Evolutionary conservation across 2,329 filamentous ascomycete species (phyloP), one percentile per base, ranked within the genome.

Genomic region (Tolypocladium paradoxum): DNA sequence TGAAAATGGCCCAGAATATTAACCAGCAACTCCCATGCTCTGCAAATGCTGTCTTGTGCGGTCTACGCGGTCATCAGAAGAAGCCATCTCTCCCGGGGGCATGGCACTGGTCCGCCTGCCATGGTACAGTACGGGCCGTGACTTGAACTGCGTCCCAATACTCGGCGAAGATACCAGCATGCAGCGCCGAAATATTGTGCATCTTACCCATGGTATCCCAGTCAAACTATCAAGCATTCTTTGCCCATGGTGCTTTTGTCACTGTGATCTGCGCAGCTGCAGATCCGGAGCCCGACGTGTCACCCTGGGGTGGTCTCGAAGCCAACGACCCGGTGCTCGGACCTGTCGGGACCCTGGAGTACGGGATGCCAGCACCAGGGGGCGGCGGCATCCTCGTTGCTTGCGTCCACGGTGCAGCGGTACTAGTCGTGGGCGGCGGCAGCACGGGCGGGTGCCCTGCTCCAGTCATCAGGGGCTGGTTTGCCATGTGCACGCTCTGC

Each of bases 401-500:
- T 48, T 71, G 65, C 3, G 72, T 68, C 75, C 75, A 77, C 0
- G 75, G 73, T 1, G 73, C 74, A 22, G 69, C 65, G 9, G 70
- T 75, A 12, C 72, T 71, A 4, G 59, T 53, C n/a, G 53, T 53
- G 22, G 63, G 53, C 3, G 62, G 57, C n/a, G 57, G 57, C 43
- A 58, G 53, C 9, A 51, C 48, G 18, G 58, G 24, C 49, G 64
- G 57, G 9, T 64, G 54, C 14, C 60, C 59, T 9, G 52, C 43
- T 14, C 27, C 24, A 14, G 47, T 16, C 18, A 46, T 16, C 31
- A 40, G 27, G 20, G 81, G 78, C 56, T 84, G 81, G 59, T 75
- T 82, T 20, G 70, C 68, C 63, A 82, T 74, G 66, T 88, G 84
- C 0, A 79, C 70, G 7, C 79, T 79, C 27, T 74, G 65, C 7